Conservation (phyloP, 768 basidiomycete genomes). For the Russula compacta region DNA sequence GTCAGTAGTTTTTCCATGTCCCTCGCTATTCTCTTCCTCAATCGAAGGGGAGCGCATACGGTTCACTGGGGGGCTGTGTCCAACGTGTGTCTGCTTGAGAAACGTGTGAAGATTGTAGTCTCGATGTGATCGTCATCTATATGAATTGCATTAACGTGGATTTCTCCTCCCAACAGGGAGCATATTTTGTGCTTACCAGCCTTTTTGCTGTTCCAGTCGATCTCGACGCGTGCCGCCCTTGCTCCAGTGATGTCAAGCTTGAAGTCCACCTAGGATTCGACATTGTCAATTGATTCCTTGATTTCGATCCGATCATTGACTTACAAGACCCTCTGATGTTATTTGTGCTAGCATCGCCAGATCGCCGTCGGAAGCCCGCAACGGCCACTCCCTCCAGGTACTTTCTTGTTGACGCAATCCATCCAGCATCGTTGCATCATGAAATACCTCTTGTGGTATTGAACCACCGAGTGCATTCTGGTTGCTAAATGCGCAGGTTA, state of each 20-base stretch:
- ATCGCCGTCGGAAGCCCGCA: slow-evolving; percentile 75
- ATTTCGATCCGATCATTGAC: slow-evolving; percentile 2
- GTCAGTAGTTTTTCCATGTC: slow-evolving; percentile 38
- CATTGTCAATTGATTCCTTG: background rate
- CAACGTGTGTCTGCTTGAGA: slow-evolving; percentile 10
- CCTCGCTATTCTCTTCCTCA: slow-evolving; percentile 6
- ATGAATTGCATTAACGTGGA: background rate
- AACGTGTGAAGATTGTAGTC: slow-evolving; percentile 47
- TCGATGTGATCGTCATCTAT: slow-evolving; percentile 83
- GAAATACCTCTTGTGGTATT: slow-evolving; percentile 53
- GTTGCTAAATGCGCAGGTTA: slow-evolving; percentile 38
- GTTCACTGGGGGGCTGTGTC: background rate
- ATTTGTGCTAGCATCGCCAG: slow-evolving; percentile 65
- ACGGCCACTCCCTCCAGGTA: slow-evolving; percentile 68
- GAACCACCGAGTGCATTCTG: slow-evolving; percentile 57
- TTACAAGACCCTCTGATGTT: slow-evolving; percentile 73
- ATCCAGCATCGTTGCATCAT: slow-evolving; percentile 61
- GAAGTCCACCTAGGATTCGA: slow-evolving; percentile 51
- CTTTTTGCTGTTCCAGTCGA: slow-evolving; percentile 88
- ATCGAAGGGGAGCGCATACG: background rate
- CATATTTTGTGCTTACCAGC: slow-evolving; percentile 42
- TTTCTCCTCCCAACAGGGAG: background rate
- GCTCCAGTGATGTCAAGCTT: slow-evolving; percentile 56
- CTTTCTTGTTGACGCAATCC: slow-evolving; percentile 42
- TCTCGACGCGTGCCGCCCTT: slow-evolving; percentile 41